A percentile compares a stretch with the other conserved stretches of the same genome.
Evolutionary conservation across 2,329 filamentous ascomycete species (phyloP).

Genomic region (Aspergillus sp.): DNA sequence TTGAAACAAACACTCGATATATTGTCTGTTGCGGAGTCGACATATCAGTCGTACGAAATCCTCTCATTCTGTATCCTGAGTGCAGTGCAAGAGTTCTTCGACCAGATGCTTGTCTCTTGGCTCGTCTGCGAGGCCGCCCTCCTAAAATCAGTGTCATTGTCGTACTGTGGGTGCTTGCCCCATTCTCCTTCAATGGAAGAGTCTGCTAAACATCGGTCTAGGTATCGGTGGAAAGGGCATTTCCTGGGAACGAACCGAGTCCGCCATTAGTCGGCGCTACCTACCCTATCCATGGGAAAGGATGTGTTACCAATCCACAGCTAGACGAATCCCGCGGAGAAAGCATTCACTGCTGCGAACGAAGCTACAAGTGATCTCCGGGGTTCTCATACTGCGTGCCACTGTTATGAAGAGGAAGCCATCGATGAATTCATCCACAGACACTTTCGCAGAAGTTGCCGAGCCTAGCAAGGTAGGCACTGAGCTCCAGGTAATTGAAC

Average conservation of each 20-base stretch:
- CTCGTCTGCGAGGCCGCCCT: background rate
- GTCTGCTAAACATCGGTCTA: background rate
- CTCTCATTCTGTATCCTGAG: background rate
- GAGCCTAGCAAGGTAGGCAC: background rate
- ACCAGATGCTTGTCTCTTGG: background rate
- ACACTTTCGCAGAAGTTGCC: background rate
- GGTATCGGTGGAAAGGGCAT: background rate
- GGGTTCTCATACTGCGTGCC: slow-evolving; percentile 6
- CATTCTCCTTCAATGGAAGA: background rate
- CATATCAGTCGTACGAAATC: background rate
- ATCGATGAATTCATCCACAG: background rate
- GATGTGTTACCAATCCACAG: background rate
- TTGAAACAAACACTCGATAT: background rate
- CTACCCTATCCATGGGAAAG: background rate
- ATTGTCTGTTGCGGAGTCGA: background rate
- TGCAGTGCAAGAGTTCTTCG: background rate
- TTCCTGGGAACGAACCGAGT: background rate
- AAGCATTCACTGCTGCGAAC: slow-evolving; percentile 2
- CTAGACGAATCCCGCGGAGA: background rate
- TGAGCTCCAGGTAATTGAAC: background rate
- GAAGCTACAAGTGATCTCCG: slow-evolving; percentile 9
- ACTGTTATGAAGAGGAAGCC: background rate
- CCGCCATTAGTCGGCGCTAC: background rate
- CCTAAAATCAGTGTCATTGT: background rate
- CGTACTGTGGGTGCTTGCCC: background rate